phyloP scores from a whole-genome alignment of 768 basidiomycete species.

The Solioccasus polychromus region DNA sequence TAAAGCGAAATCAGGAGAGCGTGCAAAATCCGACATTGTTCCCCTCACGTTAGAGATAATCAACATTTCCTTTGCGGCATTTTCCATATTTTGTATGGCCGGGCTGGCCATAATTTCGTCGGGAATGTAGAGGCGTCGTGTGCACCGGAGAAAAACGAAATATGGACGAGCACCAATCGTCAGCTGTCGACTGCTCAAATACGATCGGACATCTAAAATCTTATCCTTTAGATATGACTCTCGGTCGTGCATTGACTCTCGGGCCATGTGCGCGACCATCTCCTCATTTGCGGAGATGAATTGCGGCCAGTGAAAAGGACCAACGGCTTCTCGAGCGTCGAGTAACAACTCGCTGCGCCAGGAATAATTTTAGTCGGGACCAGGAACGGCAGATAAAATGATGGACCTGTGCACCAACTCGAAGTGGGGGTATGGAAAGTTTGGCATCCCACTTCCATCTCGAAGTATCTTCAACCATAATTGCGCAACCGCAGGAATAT shows the following conservation, averaged over 20 bases:
- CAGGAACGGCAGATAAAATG: not conserved
- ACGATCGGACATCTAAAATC: slow-evolving; percentile 20
- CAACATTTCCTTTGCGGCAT: slow-evolving; percentile 25
- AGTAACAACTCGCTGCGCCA: slow-evolving; percentile 21
- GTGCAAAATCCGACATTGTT: not conserved
- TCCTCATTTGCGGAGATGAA: slow-evolving; percentile 20
- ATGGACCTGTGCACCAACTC: slow-evolving; percentile 24
- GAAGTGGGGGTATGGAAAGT: slow-evolving; percentile 22
- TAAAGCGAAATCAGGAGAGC: not conserved
- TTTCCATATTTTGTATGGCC: slow-evolving; percentile 25
- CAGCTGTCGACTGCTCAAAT: slow-evolving; percentile 28
- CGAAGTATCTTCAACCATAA: slow-evolving; percentile 24
- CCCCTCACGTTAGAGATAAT: slow-evolving; percentile 24
- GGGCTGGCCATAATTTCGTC: slow-evolving; percentile 20
- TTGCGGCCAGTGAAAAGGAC: slow-evolving; percentile 28
- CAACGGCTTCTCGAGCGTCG: slow-evolving; percentile 19
- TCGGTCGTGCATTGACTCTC: slow-evolving; percentile 26
- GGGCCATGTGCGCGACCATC: slow-evolving; percentile 20
- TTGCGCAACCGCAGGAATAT: slow-evolving; percentile 12
- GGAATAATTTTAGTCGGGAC: not conserved
- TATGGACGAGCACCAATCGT: slow-evolving; percentile 28
- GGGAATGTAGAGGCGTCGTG: slow-evolving; percentile 24
- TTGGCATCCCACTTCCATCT: slow-evolving; percentile 14
- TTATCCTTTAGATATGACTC: slow-evolving; percentile 15
- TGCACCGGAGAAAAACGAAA: slow-evolving; percentile 28